A percentile compares a stretch with the other conserved stretches of the same genome.
phyloP scores from a whole-genome alignment of 148 eudicot genomes.

The Nepenthes mirabilis region DNA sequence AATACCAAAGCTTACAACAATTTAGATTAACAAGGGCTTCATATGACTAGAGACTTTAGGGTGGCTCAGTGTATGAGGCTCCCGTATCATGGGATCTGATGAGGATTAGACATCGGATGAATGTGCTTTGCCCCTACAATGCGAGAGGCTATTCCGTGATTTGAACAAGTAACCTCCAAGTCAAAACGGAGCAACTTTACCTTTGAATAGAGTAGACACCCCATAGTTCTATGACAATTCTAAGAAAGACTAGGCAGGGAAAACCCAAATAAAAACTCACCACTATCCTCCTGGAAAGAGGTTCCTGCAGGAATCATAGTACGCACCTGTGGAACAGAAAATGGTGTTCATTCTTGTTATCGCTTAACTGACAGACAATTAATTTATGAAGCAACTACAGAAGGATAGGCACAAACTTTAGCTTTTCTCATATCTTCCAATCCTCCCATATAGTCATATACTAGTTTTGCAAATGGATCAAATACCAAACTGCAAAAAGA shows the following conservation, averaged over 20 bases:
- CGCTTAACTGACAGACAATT: background rate
- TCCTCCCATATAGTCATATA: constrained; percentile 79
- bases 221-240: background rate
- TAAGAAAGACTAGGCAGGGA: background rate
- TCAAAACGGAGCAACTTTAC: too few relatives aligned
- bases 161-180: too few relatives aligned
- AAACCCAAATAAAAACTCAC: constrained; percentile 26
- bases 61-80: too few relatives aligned
- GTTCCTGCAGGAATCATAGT: constrained; percentile 48
- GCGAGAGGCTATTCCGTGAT: too few relatives aligned
- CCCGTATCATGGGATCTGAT: too few relatives aligned
- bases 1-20: too few relatives aligned
- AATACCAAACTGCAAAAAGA: constrained; percentile 49
- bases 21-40: too few relatives aligned
- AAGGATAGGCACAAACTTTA: constrained; percentile 44
- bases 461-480: constrained; percentile 65
- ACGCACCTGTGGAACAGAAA: constrained; percentile 37
- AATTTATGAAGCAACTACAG: background rate
- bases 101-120: too few relatives aligned
- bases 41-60: too few relatives aligned
- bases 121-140: too few relatives aligned
- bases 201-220: too few relatives aligned
- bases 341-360: background rate
- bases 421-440: constrained; percentile 63
- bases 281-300: constrained; percentile 72